phyloP scores from a whole-genome alignment of 305 asterid species.

The Fraxinus angustifolia region DNA sequence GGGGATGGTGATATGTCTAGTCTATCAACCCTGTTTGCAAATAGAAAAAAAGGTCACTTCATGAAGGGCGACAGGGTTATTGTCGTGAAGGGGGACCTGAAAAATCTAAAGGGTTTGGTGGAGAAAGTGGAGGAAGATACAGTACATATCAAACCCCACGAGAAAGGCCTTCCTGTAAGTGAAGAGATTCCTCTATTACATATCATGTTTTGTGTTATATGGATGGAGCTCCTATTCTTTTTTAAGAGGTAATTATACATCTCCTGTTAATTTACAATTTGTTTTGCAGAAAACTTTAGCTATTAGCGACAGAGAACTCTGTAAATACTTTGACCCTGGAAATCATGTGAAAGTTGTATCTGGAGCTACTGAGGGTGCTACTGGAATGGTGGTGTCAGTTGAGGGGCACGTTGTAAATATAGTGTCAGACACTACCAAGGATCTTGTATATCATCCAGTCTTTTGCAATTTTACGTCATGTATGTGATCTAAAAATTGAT shows the following conservation, averaged over 20 bases:
- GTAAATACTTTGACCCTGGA: constrained; percentile 95
- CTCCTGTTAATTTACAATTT: constrained; percentile 13
- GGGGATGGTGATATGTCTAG: constrained; percentile 84
- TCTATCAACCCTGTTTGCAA: constrained; percentile 73
- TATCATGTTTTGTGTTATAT: neutral
- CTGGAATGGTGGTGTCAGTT: constrained; percentile 96
- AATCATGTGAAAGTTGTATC: constrained; percentile 89
- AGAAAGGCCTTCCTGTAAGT: constrained; percentile 74
- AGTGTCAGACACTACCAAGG: constrained; percentile 95
- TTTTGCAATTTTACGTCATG: neutral
- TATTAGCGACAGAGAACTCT: constrained; percentile 68
- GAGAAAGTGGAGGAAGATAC: constrained; percentile 95
- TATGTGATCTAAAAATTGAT: constrained; percentile 14
- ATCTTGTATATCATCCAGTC: constrained; percentile 50
- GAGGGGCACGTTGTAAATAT: constrained; percentile 90
- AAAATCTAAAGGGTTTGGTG: constrained; percentile 81
- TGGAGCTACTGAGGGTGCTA: constrained; percentile 91
- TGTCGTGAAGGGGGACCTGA: constrained; percentile 85
- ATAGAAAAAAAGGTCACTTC: constrained; percentile 88
- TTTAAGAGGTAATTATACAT: constrained; percentile 6
- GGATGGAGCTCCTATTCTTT: constrained; percentile 7
- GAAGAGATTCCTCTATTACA: constrained; percentile 10
- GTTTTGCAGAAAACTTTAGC: constrained; percentile 66
- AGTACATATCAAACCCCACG: constrained; percentile 81
- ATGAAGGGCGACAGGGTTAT: constrained; percentile 91